Conservation (phyloP, 2,329 filamentous ascomycete genomes). For the Diaporthe aspalathi region DNA sequence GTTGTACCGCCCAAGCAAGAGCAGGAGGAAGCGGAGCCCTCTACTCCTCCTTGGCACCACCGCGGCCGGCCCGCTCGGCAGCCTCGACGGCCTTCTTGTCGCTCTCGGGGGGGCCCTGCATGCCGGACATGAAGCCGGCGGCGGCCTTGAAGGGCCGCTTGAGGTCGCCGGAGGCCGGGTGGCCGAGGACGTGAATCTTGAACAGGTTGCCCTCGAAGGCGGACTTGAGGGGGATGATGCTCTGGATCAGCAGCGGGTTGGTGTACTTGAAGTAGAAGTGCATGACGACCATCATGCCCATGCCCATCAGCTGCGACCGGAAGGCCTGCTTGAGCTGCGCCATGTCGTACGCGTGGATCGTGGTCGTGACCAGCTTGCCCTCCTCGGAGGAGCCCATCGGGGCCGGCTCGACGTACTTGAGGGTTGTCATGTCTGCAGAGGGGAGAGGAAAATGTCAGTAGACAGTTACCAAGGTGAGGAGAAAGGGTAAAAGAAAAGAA, state of each 20-base stretch:
- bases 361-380: conserved; percentile 95
- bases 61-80: conserved; percentile 79
- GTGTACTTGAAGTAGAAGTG: conserved; percentile 99
- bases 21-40: conserved; percentile 12
- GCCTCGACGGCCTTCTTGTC: conserved; percentile 91
- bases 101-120: conserved; percentile 79
- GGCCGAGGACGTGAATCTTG: conserved; percentile 93
- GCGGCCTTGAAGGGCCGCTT: conserved; percentile 94
- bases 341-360: conserved; percentile 93
- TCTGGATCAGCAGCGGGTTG: conserved; percentile 98
- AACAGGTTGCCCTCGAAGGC: conserved; percentile 94
- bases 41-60: conserved; percentile 79
- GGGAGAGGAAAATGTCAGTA: background rate
- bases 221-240: conserved; percentile 96
- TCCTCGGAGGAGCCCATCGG: conserved; percentile 94
- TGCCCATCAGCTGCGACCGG: conserved; percentile 93
- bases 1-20: conserved; percentile 4
- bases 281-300: conserved; percentile 99
- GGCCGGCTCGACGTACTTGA: conserved; percentile 98
- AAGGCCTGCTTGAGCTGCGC: conserved; percentile 85
- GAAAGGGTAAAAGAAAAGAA: background rate
- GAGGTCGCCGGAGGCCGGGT: conserved; percentile 88
- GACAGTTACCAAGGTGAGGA: too few species aligned
- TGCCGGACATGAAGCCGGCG: conserved; percentile 83
- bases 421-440: conserved; percentile 85